Base-by-base conservation (phyloP, 495 filamentous ascomycete genomes). In the Xylaria scruposa region DNA sequence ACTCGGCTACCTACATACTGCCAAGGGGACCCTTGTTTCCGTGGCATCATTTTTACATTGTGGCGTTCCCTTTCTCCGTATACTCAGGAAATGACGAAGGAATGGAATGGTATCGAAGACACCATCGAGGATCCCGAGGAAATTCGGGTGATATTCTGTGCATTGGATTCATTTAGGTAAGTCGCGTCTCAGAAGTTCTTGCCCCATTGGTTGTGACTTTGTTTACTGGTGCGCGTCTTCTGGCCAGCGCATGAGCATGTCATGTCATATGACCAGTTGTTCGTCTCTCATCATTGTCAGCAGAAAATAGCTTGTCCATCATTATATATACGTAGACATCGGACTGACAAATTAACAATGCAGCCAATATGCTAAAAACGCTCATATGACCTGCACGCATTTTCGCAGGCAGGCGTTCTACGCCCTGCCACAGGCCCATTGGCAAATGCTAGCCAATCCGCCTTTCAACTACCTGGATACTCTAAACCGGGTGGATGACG, bases 341-440 rank as follows among this genome's bases (percentile, higher is more conserved):
- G 21, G 60, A 56, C 60, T 70, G 13, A 47, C 62, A 2, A 69
- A 36, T 9, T 13, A 42, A 42, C 12, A 29, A 56, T 61, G 58
- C 78, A 96, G 93, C 67, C 92, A 94, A 83, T 99, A 97, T 81
- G 91, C 93, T 63, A 90, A 90, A 70, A 85, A 86, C 5, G 92
- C 95, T 2, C 96, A 98, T 75, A 88, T 89, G 79, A 95, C 96
- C 80, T 90, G 90, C 51, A 98, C 97, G 24, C 95, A 98, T 79
- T 88, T 92, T 15, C 90, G 97, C 10, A 90, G 96, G 13, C 94
- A 94, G 80, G 88, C 91, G 12, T 98, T 98, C 86, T 98, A 97
- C 78, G 90, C 93, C 17, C 85, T 99, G n/a, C 93, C 95, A 2
- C 87, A 89, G 40, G 81, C 84, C 1, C 95, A 99, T 74, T 94